Evolutionary conservation across 2,329 filamentous ascomycete genomes (phyloP).

Genomic region (Paecilomyces niveus): DNA sequence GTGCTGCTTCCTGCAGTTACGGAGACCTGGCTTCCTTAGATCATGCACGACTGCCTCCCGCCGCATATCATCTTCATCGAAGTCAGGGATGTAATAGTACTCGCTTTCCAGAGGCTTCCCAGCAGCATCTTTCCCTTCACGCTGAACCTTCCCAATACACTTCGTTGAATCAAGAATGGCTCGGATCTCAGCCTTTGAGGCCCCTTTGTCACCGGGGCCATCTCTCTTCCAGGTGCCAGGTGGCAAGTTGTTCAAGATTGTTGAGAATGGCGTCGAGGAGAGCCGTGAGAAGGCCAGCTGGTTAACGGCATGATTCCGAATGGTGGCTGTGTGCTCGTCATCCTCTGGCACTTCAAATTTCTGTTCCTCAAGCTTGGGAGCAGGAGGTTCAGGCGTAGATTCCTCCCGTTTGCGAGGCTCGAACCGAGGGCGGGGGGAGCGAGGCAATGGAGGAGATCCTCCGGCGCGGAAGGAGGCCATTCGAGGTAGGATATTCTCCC

Average conservation of each 20-base stretch:
- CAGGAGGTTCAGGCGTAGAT: conserved; percentile 20
- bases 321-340: conserved; percentile 12
- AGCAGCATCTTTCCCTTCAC: conserved; percentile 91
- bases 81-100: conserved; percentile 91
- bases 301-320: conserved; percentile 80
- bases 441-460: conserved; percentile 50
- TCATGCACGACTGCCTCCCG: conserved; percentile 77
- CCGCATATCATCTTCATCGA: conserved; percentile 70
- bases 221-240: conserved; percentile 50
- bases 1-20: conserved; percentile 89
- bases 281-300: conserved; percentile 92
- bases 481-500: conserved; percentile 73
- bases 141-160: conserved; percentile 80
- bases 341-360: conserved; percentile 5
- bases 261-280: conserved; percentile 83
- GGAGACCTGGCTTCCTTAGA: conserved; percentile 78
- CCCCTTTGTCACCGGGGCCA: conserved; percentile 31
- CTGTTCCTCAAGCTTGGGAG: conserved; percentile 15
- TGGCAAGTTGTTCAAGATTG: conserved; percentile 81
- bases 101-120: conserved; percentile 91
- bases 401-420: conserved; percentile 28
- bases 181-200: conserved; percentile 60
- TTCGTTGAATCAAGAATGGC: conserved; percentile 63
- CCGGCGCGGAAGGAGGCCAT: conserved; percentile 69
- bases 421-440: conserved; percentile 22